These are phyloP conservation scores for Aspergillus nidulans DNA, from an alignment of 495 filamentous ascomycete genomes.

Conservation along the genomic window DNA sequence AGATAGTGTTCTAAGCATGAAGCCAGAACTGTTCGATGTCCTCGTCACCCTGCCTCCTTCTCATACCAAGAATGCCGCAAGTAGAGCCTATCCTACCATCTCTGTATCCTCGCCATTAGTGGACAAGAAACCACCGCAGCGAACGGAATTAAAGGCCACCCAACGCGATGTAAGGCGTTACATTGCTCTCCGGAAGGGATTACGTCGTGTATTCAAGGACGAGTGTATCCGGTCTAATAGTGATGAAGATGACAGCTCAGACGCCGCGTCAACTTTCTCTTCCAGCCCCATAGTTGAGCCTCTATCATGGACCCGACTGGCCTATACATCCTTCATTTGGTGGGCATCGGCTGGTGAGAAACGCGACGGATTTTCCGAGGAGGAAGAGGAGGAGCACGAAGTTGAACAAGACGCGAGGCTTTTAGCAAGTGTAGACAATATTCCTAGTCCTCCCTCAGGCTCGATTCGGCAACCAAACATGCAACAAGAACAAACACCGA, in stretches of 20 bases:
- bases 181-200: conserved; percentile 61
- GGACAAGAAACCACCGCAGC: conserved; percentile 27
- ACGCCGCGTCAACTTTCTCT: conserved; percentile 42
- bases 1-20: conserved; percentile 82
- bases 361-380: conserved; percentile 46
- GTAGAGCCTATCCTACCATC: conserved; percentile 72
- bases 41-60: conserved; percentile 72
- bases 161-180: conserved; percentile 86
- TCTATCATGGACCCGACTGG: conserved; percentile 81
- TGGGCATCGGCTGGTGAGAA: conserved; percentile 95
- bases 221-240: conserved; percentile 19
- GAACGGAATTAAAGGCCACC: conserved; percentile 65
- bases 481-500: conserved; percentile 30
- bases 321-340: conserved; percentile 93
- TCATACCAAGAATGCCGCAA: conserved; percentile 51
- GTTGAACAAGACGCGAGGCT: conserved; percentile 41
- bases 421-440: conserved; percentile 37
- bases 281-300: conserved; percentile 63
- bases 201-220: conserved; percentile 48
- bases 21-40: conserved; percentile 80
- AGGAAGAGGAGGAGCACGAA: conserved; percentile 41
- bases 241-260: conserved; percentile 33
- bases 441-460: conserved; percentile 25
- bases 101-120: conserved; percentile 23
- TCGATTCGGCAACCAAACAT: conserved; percentile 40